phyloP scores from a whole-genome alignment of 2,329 filamentous ascomycete species.

The Scopulariopsis brevicaulis region DNA sequence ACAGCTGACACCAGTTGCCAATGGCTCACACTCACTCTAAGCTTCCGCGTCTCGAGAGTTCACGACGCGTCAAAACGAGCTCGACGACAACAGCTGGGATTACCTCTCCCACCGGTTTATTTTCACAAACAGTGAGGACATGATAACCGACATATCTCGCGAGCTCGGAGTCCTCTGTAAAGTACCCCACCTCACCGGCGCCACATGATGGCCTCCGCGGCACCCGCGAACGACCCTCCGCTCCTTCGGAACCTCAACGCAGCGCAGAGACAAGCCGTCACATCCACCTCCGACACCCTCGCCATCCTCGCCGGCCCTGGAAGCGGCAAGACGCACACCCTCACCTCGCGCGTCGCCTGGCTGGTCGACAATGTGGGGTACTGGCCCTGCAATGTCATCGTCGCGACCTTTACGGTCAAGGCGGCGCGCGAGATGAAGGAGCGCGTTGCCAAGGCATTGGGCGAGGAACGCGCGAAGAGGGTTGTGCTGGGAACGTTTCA shows the following conservation, averaged over 20 bases:
- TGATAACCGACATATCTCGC: background rate
- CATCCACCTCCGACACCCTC: constrained; percentile 39
- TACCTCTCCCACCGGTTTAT: background rate
- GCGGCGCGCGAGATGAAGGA: constrained; percentile 89
- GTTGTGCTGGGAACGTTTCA: constrained; percentile 91
- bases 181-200: background rate
- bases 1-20: background rate
- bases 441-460: constrained; percentile 71
- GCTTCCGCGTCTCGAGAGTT: background rate
- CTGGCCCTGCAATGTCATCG: constrained; percentile 77
- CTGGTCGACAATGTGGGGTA: constrained; percentile 62
- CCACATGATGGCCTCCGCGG: constrained; percentile 1
- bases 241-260: constrained; percentile 39
- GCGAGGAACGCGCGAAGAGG: constrained; percentile 60
- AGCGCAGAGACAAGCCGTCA: constrained; percentile 44
- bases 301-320: constrained; percentile 59
- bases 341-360: constrained; percentile 87
- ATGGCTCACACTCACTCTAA: too few relatives aligned
- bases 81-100: background rate
- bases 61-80: background rate
- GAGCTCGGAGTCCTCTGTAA: background rate
- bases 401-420: constrained; percentile 96
- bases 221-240: constrained; percentile 11
- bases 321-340: constrained; percentile 86
- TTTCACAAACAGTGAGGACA: background rate